These are phyloP conservation scores for Kalaharituber pfeilii DNA, from an alignment of 2,329 filamentous ascomycete genomes.

Conservation along the genomic window DNA sequence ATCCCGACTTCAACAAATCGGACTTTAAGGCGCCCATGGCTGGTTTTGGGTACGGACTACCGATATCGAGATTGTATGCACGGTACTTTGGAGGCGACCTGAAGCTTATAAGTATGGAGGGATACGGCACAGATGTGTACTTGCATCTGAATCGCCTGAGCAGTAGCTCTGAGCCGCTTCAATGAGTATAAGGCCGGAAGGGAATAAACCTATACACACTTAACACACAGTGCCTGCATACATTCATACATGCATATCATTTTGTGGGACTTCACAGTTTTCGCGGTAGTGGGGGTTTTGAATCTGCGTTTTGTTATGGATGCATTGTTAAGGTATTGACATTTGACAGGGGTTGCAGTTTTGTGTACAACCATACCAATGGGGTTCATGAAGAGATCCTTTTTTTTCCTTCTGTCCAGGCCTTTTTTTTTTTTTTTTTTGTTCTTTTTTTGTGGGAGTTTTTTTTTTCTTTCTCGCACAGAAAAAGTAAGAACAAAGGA, in stretches of 20 bases:
- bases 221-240: no score
- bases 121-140: constrained; percentile 96
- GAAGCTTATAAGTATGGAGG: constrained; percentile 98
- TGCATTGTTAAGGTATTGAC: no score
- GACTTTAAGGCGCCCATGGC: constrained; percentile 99
- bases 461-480: constrained; percentile 2
- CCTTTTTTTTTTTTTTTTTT: constrained; percentile 2
- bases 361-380: no score
- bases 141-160: constrained; percentile 91
- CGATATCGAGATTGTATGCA: constrained; percentile 85
- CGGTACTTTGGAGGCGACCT: constrained; percentile 94
- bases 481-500: neutral
- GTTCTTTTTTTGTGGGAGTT: neutral
- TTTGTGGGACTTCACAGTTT: neutral
- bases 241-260: neutral
- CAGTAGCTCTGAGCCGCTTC: constrained; percentile 85
- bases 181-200: constrained; percentile 38
- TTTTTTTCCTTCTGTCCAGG: constrained; percentile 21
- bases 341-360: no score
- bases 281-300: no score
- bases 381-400: no score
- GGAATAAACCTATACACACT: neutral
- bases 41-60: constrained; percentile 92
- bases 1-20: constrained; percentile 96
- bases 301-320: no score